Evolutionary conservation across 169 alveolate species (phyloP), one percentile per base, ranked within the genome.

Genomic region (Neospora caninum): DNA sequence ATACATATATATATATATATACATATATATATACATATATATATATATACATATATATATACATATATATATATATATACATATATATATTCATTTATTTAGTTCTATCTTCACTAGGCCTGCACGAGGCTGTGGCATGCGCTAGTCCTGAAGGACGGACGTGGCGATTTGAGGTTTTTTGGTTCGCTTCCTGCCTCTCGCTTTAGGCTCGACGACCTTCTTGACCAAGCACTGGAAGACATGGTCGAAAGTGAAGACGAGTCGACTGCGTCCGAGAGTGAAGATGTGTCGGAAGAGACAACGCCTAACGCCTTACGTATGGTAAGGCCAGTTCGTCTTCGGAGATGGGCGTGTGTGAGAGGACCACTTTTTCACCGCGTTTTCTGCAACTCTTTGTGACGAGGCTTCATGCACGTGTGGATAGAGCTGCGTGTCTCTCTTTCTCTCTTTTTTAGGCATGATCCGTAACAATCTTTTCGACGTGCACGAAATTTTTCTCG

Each of bases 221-320:
- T 78, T 20, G 86, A n/a, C 29, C 86, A 36, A 29, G 86, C 86
- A 1, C 86, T 78, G 27, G 49, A 91, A 88, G 94, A 86, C 83
- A 73, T 78, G 13, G 42, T 38, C 43, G 84, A 91, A 36, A 67
- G 94, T 10, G 94, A n/a, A 34, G 73, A 64, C 16, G 73, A 64
- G n/a, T 64, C 73, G 7, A 64, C 73, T 64, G 73, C 73, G 31
- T 64, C 73, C 7, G 73, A 64, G 34, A 27, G n/a, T 27, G 73
- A 64, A 16, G 73, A 64, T 0, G n/a, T 29, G 31, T 22, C 34
- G 4, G n/a, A 22, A 16, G 73, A 64, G n/a, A 29, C 73, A 29
- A 64, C 34, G 4, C 7, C 34, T 27, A 64, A 64, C 73, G 73
- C 73, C n/a, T 1, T 64, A 1, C 73, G 16, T 16, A 29, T 27